A percentile compares a stretch with the other conserved stretches of the same genome.
Conservation (phyloP, 352 stramenopile genomes). For the Globisporangium nagaii region DNA sequence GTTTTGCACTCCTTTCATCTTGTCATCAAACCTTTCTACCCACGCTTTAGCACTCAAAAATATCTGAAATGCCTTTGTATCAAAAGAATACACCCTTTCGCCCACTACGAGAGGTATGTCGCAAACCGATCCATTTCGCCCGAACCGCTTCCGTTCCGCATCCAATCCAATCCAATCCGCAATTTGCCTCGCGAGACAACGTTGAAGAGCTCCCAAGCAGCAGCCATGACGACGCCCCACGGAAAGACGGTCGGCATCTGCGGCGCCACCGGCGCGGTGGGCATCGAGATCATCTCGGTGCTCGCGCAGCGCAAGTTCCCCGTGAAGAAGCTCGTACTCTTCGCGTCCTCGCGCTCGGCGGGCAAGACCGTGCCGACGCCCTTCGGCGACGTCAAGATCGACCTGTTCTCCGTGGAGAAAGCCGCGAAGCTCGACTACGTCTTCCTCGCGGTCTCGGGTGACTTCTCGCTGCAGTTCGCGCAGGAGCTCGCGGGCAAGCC, state of each 20-base stretch:
- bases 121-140: not conserved
- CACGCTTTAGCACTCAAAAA: too few species aligned
- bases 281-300: conserved; percentile 95
- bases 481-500: conserved; percentile 80
- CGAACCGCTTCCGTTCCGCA: not conserved
- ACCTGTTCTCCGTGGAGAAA: conserved; percentile 93
- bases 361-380: conserved; percentile 87
- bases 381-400: conserved; percentile 92
- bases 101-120: not conserved
- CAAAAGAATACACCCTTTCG: not conserved
- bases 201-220: conserved; percentile 10
- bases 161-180: conserved; percentile 2
- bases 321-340: conserved; percentile 91
- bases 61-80: too few species aligned
- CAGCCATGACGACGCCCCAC: conserved; percentile 38
- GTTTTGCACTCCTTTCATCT: too few species aligned
- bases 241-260: conserved; percentile 79
- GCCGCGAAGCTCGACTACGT: conserved; percentile 93
- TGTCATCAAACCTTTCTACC: too few species aligned
- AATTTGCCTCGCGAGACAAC: not conserved
- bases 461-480: conserved; percentile 96
- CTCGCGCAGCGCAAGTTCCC: conserved; percentile 86
- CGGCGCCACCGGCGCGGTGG: conserved; percentile 91
- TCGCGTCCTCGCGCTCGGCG: conserved; percentile 91
- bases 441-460: conserved; percentile 95